Evolutionary conservation across 2,329 filamentous ascomycete species (phyloP), one percentile per base, ranked within the genome.

Genomic region (Neofusicoccum ribis): DNA sequence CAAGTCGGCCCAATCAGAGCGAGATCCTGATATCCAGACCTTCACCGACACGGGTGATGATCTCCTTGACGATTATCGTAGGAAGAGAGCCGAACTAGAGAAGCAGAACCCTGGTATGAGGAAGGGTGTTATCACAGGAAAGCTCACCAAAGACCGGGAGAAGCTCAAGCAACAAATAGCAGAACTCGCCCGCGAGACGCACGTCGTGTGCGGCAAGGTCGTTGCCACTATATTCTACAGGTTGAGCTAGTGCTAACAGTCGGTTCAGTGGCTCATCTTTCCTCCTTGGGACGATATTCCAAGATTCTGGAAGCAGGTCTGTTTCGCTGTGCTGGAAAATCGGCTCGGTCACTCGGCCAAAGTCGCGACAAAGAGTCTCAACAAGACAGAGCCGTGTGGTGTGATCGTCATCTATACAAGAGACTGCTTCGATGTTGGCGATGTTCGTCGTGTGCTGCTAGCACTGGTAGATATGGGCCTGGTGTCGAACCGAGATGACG

Each of bases 361-460:
- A 77, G 89, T 93, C 12, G 86, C 88, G 0, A 86, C 90, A 1
- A 79, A 81, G 52, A 60, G 36, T 23, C 5, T 36, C 2, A 17
- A 17, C 75, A 84, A 9, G 69, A 75, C 67, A 5, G 75, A 76
- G 0, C 77, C n/a, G 72, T 78, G 5, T 20, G 83, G 87, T 20
- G 77, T 95, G 47, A 87, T 96, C 31, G 93, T 90, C 69, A 81
- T 96, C 7, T 96, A 96, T 75, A 96, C 91, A 5, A 80, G 81
- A 47, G 87, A 96, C 74, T 95, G 93, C 72, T 80, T 80, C 34
- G 88, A 96, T 72, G 82, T 79, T 60, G 79, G 83, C 3, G 91
- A 96, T 72, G 85, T 96, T 5, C 83, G 81, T 34, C 83, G 90
- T 49, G 90, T 96, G 3, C 78, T 94, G 44, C 73, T 81, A 65